These are phyloP conservation scores for Acer campestre DNA, from an alignment of 345 rosid species.

Conservation along the genomic window DNA sequence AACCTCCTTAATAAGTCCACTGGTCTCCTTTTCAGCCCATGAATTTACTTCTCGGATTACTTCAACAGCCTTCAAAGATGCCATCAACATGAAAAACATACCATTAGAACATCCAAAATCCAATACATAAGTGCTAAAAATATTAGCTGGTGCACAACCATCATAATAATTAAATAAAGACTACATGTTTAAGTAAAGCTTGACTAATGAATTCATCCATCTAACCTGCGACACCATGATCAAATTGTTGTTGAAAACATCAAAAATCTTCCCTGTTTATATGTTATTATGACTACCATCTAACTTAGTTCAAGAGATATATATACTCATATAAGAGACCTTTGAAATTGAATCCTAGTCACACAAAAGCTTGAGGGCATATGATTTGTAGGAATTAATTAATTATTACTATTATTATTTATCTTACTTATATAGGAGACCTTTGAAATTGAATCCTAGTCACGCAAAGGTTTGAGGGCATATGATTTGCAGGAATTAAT, in stretches of 20 bases:
- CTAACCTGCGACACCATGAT: no score
- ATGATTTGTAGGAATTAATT: no score
- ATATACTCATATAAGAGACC: no score
- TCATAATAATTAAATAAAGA: not conserved
- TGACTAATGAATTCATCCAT: not conserved
- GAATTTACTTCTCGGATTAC: constrained; percentile 60
- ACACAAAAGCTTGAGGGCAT: not conserved
- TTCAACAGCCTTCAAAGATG: constrained; percentile 59
- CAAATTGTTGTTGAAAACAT: not conserved
- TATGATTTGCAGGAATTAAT: no score
- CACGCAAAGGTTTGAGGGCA: not conserved
- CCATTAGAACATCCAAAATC: not conserved
- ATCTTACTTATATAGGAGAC: not conserved
- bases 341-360: no score
- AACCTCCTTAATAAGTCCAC: constrained; percentile 74
- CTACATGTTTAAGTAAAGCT: not conserved
- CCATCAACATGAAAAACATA: constrained; percentile 13
- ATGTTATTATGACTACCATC: not conserved
- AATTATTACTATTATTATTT: no score
- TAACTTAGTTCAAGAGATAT: not conserved
- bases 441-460: no score
- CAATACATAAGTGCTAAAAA: not conserved
- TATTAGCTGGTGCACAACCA: not conserved
- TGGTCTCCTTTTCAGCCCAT: constrained; percentile 77
- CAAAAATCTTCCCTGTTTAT: no score